These are phyloP conservation scores for Rubus parviflorus DNA, from an alignment of 306 rosid genomes.

Conservation along the genomic window DNA sequence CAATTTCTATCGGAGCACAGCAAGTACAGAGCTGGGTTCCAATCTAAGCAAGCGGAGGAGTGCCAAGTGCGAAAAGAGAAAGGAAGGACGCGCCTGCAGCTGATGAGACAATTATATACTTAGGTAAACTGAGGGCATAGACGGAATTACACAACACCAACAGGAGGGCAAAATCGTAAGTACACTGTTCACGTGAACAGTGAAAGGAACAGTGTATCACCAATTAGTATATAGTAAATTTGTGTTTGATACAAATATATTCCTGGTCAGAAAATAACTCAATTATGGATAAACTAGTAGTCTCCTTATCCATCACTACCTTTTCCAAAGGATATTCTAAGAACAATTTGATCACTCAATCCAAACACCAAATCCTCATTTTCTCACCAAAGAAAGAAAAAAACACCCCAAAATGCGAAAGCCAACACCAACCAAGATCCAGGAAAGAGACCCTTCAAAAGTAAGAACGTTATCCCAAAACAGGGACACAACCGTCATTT, in stretches of 20 bases:
- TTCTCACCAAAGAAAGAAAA: not conserved
- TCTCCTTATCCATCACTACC: not conserved
- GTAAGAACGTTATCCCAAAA: slow-evolving; percentile 29
- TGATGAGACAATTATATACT: no score
- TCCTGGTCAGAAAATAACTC: not conserved
- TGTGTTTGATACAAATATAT: not conserved
- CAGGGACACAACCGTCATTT: slow-evolving; percentile 37
- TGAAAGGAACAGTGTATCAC: no score
- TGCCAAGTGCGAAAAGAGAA: no score
- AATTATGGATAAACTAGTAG: not conserved
- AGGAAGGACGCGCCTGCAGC: no score
- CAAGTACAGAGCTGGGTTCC: no score
- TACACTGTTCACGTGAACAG: no score
- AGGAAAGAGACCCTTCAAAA: slow-evolving; percentile 9
- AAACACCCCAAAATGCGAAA: not conserved
- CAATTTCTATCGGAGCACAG: no score
- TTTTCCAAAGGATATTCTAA: not conserved
- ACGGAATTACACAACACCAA: no score
- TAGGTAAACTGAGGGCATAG: no score
- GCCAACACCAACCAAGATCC: slow-evolving; percentile 10
- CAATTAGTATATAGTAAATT: no score
- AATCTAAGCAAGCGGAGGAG: no score
- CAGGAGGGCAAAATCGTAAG: no score
- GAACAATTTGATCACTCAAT: not conserved
- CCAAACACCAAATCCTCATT: not conserved